Base-by-base conservation (phyloP, 2,329 filamentous ascomycete genomes). In the Monosporascus sp. region DNA sequence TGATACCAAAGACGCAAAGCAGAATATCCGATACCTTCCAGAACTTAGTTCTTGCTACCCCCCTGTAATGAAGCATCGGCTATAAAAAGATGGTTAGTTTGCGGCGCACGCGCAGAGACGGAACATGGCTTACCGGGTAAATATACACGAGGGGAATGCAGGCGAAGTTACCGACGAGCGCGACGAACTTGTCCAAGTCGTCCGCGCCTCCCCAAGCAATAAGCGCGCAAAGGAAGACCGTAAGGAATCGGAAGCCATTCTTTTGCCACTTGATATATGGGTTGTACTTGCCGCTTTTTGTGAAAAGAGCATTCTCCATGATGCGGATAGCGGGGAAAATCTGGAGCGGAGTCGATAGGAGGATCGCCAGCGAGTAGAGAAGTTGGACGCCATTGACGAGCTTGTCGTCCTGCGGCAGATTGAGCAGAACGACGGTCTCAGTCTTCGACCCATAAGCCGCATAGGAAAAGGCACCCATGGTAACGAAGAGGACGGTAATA, bases 211-310 rank as follows among this genome's bases (percentile, higher is more conserved):
- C 85, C 90, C 91, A 99, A 2, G 93, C 93, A 60, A 99, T 88
- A 54, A 85, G 73, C 1, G 92, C 89, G 66, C 94, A 97, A 24
- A 94, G 72, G 65, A 89, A 82, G 49, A 97, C 94, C 57, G 97
- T 84, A 67, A 93, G 86, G 78, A 97, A 99, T 51, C 94, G 87
- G 77, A 96, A 99, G 36, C 88, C 77, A 63, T 99, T 99, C 84
- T 99, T 99, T 79, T 97, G 89, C 94, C 94, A 99, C 77, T 99
- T 99, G 77, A 99, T 96, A 67, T 90, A 94, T 1, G 91, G 92
- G 68, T 97, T 97, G 75, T 97, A 96, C 73, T 99, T 99, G 62
- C 94, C 92, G 57, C 91, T 96, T 67, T 88, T 82, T 24, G 89
- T 96, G 71, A 97, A 99, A 7, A 97, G 79, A 60, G 91, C 90